Evolutionary conservation across 805 yeast genomes (phyloP), one percentile per base, ranked within the genome.

Genomic region (Priceomyces fermenticarens): DNA sequence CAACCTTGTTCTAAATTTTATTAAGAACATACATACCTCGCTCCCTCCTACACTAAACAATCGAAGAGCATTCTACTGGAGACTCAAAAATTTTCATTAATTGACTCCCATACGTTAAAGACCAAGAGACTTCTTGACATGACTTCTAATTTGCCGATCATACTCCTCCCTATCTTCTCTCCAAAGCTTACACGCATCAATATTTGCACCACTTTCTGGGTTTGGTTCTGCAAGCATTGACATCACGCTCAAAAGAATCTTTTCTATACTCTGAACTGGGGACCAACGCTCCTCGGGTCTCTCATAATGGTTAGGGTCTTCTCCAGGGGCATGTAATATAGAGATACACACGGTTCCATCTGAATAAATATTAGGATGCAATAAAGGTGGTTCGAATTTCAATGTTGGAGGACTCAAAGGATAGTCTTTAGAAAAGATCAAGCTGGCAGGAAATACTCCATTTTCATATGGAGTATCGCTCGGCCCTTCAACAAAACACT

Each of bases 151-250:
- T 37, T 75, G 77, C 42, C 66, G 63, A 51, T 83, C 77, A 58
- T 80, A 93, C 49, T 76, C 83, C 2, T 67, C 76, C 43, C 90
- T 74, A 60, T 88, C 72, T 50, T 88, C 96, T 62, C 99, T 76
- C 96, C 97, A 91, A 46, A 93, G 73, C 62, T 89, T 89, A 53
- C 86, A 80, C 1, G 83, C 84, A 47, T 79, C 85, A 25, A 78
- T 77, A 54, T 93, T 88, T 37, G 99, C 99, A 9, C 97, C 98
- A 53, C 95, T 85, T 62, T 91, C 97, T 26, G 87, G 84, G 57
- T 93, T 93, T 2, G 99, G 98, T 63, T 93, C 96, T 17, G 97
- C 96, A 45, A 93, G 73, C 97, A 93, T 90, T 55, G 96, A 86
- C 75, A 90, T 80, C 15, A 93, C 98, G 62, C 95, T 85, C 44